These are phyloP conservation scores for Articulospora tetracladia DNA, from an alignment of 495 filamentous ascomycete species.

Conservation along the genomic window DNA sequence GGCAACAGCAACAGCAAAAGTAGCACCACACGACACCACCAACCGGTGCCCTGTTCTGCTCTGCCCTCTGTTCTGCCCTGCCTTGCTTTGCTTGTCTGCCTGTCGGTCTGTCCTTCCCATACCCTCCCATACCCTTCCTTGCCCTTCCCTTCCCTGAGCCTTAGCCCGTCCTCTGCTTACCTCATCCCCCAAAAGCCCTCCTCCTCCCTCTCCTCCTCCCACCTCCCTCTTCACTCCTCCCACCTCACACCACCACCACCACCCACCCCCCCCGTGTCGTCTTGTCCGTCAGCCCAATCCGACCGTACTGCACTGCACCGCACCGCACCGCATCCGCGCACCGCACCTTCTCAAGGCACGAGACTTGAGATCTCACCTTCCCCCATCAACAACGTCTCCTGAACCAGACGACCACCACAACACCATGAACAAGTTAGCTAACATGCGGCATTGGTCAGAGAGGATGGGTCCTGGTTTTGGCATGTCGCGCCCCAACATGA, in stretches of 20 bases:
- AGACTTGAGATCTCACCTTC: constrained; percentile 21
- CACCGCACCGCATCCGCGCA: too few species aligned
- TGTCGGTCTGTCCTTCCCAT: not conserved
- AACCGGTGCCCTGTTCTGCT: not conserved
- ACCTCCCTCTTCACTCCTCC: not conserved
- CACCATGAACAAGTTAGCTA: constrained; percentile 90
- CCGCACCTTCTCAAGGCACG: constrained; percentile 10
- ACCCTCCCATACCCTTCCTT: not conserved
- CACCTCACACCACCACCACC: not conserved
- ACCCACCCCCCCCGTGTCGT: not conserved
- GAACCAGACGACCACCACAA: constrained; percentile 33
- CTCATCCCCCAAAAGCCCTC: not conserved
- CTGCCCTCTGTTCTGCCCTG: not conserved
- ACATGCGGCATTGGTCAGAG: constrained; percentile 93
- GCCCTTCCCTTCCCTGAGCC: not conserved
- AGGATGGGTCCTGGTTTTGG: constrained; percentile 79
- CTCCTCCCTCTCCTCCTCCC: not conserved
- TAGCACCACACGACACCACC: not conserved
- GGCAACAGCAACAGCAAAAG: too few species aligned
- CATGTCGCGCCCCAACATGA: constrained; percentile 66
- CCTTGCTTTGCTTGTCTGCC: not conserved
- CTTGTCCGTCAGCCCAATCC: constrained; percentile 11
- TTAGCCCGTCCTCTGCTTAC: not conserved
- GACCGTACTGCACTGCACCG: not conserved
- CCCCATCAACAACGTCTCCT: constrained; percentile 27